Evolutionary conservation across 1,284 basidiomycete genomes (phyloP).

Genomic region (Athelia psychrophila): DNA sequence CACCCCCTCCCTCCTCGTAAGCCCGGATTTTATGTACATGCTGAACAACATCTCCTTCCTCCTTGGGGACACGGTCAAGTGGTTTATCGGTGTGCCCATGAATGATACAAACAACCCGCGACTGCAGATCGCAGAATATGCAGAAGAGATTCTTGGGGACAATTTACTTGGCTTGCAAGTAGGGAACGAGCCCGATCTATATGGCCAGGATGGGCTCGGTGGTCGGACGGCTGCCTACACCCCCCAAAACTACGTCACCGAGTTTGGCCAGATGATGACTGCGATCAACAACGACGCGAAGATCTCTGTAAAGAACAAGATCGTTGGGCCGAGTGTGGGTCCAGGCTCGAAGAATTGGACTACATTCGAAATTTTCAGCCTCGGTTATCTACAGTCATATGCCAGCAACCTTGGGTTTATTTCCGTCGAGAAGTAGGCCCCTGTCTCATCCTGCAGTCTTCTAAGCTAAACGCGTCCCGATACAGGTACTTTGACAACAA

Average conservation of each 20-base stretch:
- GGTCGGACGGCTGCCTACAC: conserved; percentile 30
- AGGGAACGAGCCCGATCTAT: conserved; percentile 76
- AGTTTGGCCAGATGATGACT: conserved; percentile 27
- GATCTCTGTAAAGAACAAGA: conserved; percentile 41
- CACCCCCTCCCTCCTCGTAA: conserved; percentile 42
- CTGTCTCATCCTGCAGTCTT: too few species aligned
- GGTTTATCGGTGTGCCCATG: conserved; percentile 50
- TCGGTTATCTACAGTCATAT: conserved; percentile 38
- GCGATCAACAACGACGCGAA: conserved; percentile 41
- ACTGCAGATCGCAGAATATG: conserved; percentile 47
- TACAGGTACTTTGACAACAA: conserved; percentile 41
- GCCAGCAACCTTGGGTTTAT: conserved; percentile 40
- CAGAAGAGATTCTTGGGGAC: conserved; percentile 51
- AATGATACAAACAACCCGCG: conserved; percentile 51
- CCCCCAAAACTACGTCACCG: conserved; percentile 43
- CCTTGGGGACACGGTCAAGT: conserved; percentile 38
- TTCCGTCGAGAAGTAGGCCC: conserved; percentile 44
- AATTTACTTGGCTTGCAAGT: conserved; percentile 57
- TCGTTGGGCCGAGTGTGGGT: conserved; percentile 64
- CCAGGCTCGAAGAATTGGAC: conserved; percentile 45
- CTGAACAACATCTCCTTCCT: conserved; percentile 38
- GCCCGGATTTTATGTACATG: conserved; percentile 37
- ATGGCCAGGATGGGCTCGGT: conserved; percentile 23
- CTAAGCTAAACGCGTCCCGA: too few species aligned
- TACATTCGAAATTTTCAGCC: conserved; percentile 42